Conservation (phyloP, 345 rosid species). For the Citrus unshiu region DNA sequence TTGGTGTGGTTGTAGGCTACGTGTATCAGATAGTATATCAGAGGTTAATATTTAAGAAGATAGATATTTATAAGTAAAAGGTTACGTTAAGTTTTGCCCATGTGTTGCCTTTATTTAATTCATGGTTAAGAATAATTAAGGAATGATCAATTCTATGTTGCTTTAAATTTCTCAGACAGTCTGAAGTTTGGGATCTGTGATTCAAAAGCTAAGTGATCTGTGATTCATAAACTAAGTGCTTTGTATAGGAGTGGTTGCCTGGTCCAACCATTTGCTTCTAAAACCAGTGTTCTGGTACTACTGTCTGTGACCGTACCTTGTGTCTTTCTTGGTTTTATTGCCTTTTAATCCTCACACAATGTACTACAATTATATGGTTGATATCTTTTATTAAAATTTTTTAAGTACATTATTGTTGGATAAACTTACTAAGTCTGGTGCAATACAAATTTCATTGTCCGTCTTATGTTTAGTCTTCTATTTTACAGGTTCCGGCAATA, state of each 20-base stretch:
- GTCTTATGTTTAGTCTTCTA: neutral
- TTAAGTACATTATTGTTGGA: neutral
- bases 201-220: neutral
- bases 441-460: neutral
- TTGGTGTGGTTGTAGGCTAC: too few species aligned
- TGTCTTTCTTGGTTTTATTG: neutral
- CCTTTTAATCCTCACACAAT: neutral
- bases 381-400: neutral
- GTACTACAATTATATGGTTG: neutral
- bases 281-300: neutral
- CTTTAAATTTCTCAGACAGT: neutral
- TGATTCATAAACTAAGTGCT: neutral
- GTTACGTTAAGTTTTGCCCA: neutral
- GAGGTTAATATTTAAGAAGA: neutral
- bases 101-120: neutral
- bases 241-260: neutral
- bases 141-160: neutral
- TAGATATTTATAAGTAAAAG: neutral
- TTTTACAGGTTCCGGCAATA: slow-evolving; percentile 39
- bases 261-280: neutral
- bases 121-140: neutral
- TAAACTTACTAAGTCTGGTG: neutral
- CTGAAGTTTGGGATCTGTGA: neutral
- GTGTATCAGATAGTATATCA: neutral
- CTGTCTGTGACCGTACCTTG: neutral